Percentiles rank a stretch among this genome's conserved stretches.
Evolutionary conservation across 208 protist species (phyloP).

Genomic region (Strigomonas oncopelti): DNA sequence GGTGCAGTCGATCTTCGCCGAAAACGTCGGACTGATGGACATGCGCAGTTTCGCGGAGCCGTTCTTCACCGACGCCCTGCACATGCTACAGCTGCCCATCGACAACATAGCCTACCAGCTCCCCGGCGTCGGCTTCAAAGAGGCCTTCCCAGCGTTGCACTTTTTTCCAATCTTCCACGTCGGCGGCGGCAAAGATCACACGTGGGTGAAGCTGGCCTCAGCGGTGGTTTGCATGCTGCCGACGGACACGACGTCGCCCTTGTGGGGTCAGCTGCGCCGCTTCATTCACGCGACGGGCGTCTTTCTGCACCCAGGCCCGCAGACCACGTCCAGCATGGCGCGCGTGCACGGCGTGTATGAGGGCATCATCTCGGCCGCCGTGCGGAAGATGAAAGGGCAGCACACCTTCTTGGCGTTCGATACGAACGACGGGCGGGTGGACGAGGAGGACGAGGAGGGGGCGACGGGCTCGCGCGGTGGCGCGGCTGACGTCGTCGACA

Average conservation of each 20-base stretch:
- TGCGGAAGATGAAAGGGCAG: constrained; percentile 2
- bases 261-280: constrained; percentile 81
- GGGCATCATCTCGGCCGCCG: constrained; percentile 40
- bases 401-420: neutral
- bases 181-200: neutral
- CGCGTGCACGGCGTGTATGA: constrained; percentile 23
- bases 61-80: constrained; percentile 56
- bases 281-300: constrained; percentile 71
- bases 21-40: constrained; percentile 36
- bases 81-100: constrained; percentile 37
- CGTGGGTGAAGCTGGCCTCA: neutral
- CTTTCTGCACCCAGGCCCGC: constrained; percentile 46
- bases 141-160: neutral
- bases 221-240: neutral
- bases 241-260: constrained; percentile 24
- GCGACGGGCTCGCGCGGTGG: neutral
- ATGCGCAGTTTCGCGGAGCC: constrained; percentile 67
- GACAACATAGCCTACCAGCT: constrained; percentile 13
- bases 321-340: neutral
- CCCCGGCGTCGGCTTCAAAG: neutral
- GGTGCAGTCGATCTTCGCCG: neutral
- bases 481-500: neutral
- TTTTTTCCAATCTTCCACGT: constrained; percentile 3
- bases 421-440: neutral
- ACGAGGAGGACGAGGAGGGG: neutral